Evolutionary conservation across 1,139 yeast genomes (phyloP).

Genomic region (Taiozyma onychis): DNA sequence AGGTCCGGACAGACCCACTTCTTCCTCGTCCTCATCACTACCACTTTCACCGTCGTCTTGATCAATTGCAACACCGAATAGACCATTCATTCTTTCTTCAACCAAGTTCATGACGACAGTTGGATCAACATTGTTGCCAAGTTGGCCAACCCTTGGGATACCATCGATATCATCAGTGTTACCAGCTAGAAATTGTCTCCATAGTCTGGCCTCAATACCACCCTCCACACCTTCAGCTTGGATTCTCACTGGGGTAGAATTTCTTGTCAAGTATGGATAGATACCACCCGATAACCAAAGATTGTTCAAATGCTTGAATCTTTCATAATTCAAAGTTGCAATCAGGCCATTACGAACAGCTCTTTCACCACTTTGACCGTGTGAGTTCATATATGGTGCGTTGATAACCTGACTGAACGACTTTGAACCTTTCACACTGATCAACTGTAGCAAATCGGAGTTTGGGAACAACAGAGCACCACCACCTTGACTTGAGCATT

Average conservation of each 20-base stretch:
- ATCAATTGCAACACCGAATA: constrained; percentile 13
- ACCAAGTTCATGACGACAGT: neutral
- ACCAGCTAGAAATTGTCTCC: constrained; percentile 2
- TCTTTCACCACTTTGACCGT: constrained; percentile 63
- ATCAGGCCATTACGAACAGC: constrained; percentile 46
- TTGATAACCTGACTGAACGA: constrained; percentile 30
- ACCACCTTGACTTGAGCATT: constrained; percentile 24
- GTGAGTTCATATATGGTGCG: constrained; percentile 67
- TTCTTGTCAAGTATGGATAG: constrained; percentile 33
- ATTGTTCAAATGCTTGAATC: constrained; percentile 52
- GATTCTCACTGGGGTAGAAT: constrained; percentile 1
- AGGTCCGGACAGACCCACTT: constrained; percentile 18
- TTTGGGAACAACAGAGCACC: constrained; percentile 44
- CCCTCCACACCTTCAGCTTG: neutral
- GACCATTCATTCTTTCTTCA: neutral
- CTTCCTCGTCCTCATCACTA: constrained; percentile 1
- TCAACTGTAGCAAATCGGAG: constrained; percentile 33
- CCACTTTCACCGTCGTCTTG: constrained; percentile 13
- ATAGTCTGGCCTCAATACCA: neutral
- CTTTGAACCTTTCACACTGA: constrained; percentile 7
- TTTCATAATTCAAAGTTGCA: constrained; percentile 44
- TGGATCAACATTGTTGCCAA: neutral
- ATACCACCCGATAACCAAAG: constrained; percentile 57
- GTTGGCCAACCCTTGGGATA: neutral
- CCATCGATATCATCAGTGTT: neutral